Base-by-base conservation (phyloP, 208 protist species). In the Crithidia acanthocephali region DNA sequence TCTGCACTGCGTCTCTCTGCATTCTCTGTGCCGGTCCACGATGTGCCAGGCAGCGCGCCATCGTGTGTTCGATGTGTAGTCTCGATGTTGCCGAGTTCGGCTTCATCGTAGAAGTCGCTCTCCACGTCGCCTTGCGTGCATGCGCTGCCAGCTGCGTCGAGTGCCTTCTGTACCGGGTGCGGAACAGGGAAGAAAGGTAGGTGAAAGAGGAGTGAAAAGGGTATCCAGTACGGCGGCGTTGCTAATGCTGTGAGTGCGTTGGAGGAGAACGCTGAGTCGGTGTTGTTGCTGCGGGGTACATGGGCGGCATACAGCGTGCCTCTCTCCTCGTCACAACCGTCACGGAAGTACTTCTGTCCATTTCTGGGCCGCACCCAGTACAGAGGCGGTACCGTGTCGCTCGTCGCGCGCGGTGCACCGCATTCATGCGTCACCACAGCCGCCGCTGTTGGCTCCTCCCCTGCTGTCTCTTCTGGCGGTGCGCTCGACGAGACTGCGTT, bases 181-280 rank as follows among this genome's bases (percentile, higher is more conserved):
- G 79, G 74, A 15, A 72, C 56, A 10, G 79, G 69, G 42, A 85
- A 81, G 42, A 78, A 85, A 3, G 80, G 80, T 23, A 85, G 42
- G 44, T 69, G 64, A 7, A 2, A 5, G 11, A 81, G 25, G n/a
- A 85, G 68, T 3, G 10, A 18, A 20, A 68, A 9, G 15, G 69
- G 68, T 7, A 78, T 71, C 74, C 74, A 85, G 32, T 61, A 58
- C 40, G 51, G 33, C 15, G 32, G 2, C 25, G 28, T 28, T 28
- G 48, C 22, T 22, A 5, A 9, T 22, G 22, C 6, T 15, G 48
- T 28, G 23, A 28, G 7, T 16, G 10, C 5, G 22, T 6, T 30
- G 9, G 37, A 7, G 7, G 13, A 44, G 37, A 13, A 7, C 7
- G 37, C 37, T 23, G 48, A 5, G 48, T 7, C 22, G 48, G 8